These are phyloP conservation scores for Fraxinus cuspidata DNA, from an alignment of 257 asterid genomes.

Conservation along the genomic window DNA sequence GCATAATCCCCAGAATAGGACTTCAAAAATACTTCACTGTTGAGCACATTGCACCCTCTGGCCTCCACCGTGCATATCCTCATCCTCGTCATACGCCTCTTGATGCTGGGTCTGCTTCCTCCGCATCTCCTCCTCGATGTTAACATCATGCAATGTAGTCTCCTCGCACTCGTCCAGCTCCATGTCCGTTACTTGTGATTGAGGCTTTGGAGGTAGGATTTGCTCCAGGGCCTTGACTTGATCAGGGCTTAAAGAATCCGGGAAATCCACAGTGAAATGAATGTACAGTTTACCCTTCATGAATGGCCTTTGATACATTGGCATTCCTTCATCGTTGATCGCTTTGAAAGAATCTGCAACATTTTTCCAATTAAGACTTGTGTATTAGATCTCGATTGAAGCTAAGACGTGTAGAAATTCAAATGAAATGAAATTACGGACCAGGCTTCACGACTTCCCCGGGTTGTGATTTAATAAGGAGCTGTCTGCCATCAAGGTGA, in stretches of 20 bases:
- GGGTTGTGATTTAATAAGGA: background rate
- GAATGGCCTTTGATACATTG: slow-evolving; percentile 34
- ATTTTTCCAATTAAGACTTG: background rate
- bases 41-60: slow-evolving; percentile 6
- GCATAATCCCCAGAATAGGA: too few relatives aligned
- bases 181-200: slow-evolving; percentile 24
- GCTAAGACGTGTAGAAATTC: too few relatives aligned
- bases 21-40: background rate
- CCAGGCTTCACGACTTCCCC: slow-evolving; percentile 19
- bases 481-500: slow-evolving; percentile 18
- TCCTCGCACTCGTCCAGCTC: slow-evolving; percentile 35
- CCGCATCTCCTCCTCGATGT: slow-evolving; percentile 31
- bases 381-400: too few relatives aligned
- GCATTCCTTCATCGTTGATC: slow-evolving; percentile 42
- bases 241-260: slow-evolving; percentile 26
- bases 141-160: slow-evolving; percentile 29
- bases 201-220: slow-evolving; percentile 26
- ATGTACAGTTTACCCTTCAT: slow-evolving; percentile 40
- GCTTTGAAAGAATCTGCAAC: slow-evolving; percentile 22
- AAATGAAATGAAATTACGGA: background rate
- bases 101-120: slow-evolving; percentile 30
- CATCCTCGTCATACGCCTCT: slow-evolving; percentile 31
- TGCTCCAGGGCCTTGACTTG: slow-evolving; percentile 27
- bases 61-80: slow-evolving; percentile 29
- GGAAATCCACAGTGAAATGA: slow-evolving; percentile 37